Conservation (phyloP, 1,139 yeast genomes). For the Scheffersomyces segobiensis region DNA sequence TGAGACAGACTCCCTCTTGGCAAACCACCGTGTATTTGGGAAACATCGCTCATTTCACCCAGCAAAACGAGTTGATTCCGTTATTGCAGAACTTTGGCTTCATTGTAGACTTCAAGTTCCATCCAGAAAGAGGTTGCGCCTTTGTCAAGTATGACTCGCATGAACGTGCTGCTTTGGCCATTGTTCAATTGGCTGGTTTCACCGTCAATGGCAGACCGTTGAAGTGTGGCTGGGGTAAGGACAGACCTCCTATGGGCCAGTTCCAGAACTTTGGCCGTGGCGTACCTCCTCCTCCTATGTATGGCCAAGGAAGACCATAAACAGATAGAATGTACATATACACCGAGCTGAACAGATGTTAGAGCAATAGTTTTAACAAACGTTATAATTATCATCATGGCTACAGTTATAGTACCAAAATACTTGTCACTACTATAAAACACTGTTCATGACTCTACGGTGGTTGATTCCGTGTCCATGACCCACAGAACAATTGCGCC, state of each 20-base stretch:
- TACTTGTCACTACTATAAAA: background rate
- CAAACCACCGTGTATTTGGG: constrained; percentile 91
- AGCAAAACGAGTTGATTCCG: constrained; percentile 74
- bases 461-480: background rate
- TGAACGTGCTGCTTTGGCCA: constrained; percentile 86
- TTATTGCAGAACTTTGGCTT: constrained; percentile 77
- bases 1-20: constrained; percentile 79
- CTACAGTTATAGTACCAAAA: background rate
- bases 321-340: background rate
- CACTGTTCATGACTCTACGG: background rate
- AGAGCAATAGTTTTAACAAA: background rate
- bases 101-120: constrained; percentile 77
- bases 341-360: background rate
- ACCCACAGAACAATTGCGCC: background rate
- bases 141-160: constrained; percentile 86
- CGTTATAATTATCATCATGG: background rate
- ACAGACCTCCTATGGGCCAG: constrained; percentile 44
- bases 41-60: constrained; percentile 74
- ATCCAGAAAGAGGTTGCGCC: constrained; percentile 81
- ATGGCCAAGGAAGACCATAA: constrained; percentile 15
- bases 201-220: constrained; percentile 75
- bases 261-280: constrained; percentile 34
- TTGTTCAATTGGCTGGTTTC: constrained; percentile 77
- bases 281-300: constrained; percentile 26
- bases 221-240: constrained; percentile 89